Evolutionary conservation across 2,329 filamentous ascomycete species (phyloP).

Genomic region (Pseudogymnoascus sp.): DNA sequence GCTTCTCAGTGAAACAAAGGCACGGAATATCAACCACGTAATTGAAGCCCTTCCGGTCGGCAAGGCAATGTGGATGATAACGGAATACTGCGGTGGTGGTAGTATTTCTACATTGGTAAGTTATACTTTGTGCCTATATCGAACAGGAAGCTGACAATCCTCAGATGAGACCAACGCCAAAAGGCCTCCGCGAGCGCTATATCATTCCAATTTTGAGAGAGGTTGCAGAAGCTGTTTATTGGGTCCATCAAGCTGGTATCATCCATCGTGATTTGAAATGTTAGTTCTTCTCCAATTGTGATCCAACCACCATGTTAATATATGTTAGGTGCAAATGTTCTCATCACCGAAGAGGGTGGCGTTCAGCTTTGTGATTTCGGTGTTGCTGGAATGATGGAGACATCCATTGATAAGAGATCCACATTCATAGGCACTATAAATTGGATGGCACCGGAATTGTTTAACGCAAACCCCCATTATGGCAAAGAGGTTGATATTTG

Average conservation of each 20-base stretch:
- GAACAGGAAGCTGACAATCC: conserved; percentile 12
- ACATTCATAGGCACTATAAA: conserved; percentile 77
- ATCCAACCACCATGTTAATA: conserved; percentile 5
- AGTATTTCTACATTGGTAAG: conserved; percentile 62
- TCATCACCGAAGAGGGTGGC: conserved; percentile 66
- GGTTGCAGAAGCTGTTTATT: conserved; percentile 56
- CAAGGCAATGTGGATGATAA: conserved; percentile 79
- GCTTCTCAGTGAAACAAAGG: conserved; percentile 63
- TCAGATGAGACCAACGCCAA: conserved; percentile 56
- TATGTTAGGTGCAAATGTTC: conserved; percentile 56
- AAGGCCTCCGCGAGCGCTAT: conserved; percentile 61
- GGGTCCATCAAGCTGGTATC: conserved; percentile 60
- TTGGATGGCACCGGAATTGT: conserved; percentile 80
- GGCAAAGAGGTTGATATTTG: conserved; percentile 73
- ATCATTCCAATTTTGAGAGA: conserved; percentile 60
- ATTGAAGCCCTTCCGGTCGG: conserved; percentile 71
- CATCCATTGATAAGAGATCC: conserved; percentile 65
- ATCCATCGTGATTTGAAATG: conserved; percentile 67
- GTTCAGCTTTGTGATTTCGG: conserved; percentile 83
- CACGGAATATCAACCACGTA: conserved; percentile 72
- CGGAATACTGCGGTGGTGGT: conserved; percentile 76
- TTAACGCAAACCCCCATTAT: conserved; percentile 55
- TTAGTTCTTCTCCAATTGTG: conserved; percentile 15
- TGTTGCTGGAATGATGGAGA: conserved; percentile 70
- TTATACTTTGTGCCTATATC: conserved; percentile 37